A percentile compares a stretch with the other conserved stretches of the same genome.
Evolutionary conservation across 495 filamentous ascomycete genomes (phyloP).

Genomic region (Daldinia vernicosa): DNA sequence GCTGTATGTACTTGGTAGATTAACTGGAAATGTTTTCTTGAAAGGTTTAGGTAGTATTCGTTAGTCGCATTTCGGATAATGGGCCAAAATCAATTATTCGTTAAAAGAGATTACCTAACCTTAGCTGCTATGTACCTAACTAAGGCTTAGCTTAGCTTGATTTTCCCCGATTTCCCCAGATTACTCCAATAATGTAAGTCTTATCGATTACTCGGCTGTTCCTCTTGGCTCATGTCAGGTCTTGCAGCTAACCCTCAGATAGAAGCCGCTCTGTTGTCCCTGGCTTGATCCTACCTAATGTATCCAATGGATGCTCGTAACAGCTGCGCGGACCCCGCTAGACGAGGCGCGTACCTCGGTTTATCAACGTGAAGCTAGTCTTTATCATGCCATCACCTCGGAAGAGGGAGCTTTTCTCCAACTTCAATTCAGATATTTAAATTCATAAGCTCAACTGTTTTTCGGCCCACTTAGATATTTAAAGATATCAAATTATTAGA

Average conservation of each 20-base stretch:
- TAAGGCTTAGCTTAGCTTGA: not conserved
- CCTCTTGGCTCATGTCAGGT: conserved; percentile 7
- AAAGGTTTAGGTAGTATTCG: conserved; percentile 2
- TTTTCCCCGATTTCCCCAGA: conserved; percentile 26
- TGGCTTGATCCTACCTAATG: not conserved
- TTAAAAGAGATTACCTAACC: conserved; percentile 15
- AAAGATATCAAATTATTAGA: not conserved
- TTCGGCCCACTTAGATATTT: conserved; percentile 6
- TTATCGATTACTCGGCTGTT: conserved; percentile 5
- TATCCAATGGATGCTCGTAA: not conserved
- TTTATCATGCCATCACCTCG: conserved; percentile 25
- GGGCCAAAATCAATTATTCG: conserved; percentile 6
- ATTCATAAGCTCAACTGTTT: conserved; percentile 5
- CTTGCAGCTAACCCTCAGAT: conserved; percentile 1
- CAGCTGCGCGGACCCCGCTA: conserved; percentile 25
- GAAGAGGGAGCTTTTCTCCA: conserved; percentile 16
- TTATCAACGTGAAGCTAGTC: conserved; percentile 17
- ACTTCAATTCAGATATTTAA: conserved; percentile 2
- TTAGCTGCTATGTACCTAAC: no score
- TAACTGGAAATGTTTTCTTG: conserved; percentile 30
- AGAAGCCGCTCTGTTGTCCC: not conserved
- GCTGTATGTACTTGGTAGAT: conserved; percentile 15
- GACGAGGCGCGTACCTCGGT: conserved; percentile 29
- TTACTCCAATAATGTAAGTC: not conserved
- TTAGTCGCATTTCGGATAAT: conserved; percentile 15